Evolutionary conservation across 257 asterid genomes (phyloP).

Genomic region (Solanum infundibuliforme): DNA sequence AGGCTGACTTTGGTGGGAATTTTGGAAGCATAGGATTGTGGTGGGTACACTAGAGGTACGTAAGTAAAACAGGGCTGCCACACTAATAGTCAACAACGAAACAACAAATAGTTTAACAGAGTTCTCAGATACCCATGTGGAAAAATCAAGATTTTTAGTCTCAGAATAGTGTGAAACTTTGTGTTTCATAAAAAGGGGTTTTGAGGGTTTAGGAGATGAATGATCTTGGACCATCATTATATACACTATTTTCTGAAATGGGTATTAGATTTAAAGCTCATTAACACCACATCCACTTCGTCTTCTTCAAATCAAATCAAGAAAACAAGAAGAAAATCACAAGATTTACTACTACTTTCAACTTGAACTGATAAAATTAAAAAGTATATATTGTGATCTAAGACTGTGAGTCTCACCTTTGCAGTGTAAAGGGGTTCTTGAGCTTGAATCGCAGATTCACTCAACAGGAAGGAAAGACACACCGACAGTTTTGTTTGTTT

Average conservation of each 20-base stretch:
- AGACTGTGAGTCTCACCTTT: not conserved
- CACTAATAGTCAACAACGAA: conserved; percentile 49
- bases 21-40: conserved; percentile 63
- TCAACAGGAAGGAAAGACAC: not conserved
- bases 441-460: not conserved
- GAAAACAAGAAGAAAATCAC: not conserved
- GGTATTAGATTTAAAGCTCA: not conserved
- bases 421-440: not conserved
- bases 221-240: conserved; percentile 14
- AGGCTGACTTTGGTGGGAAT: conserved; percentile 46
- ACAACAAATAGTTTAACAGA: conserved; percentile 47
- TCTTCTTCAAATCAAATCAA: not conserved
- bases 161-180: conserved; percentile 2
- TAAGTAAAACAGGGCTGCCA: conserved; percentile 66
- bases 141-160: conserved; percentile 53
- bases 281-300: not conserved
- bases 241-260: not conserved
- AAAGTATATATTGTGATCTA: not conserved
- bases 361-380: not conserved
- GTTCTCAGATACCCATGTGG: conserved; percentile 62
- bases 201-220: conserved; percentile 6
- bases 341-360: not conserved
- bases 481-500: conserved; percentile 9
- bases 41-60: conserved; percentile 58
- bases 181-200: not conserved